phyloP scores from a whole-genome alignment of 2,329 filamentous ascomycete genomes.

The Neonectria sp. region DNA sequence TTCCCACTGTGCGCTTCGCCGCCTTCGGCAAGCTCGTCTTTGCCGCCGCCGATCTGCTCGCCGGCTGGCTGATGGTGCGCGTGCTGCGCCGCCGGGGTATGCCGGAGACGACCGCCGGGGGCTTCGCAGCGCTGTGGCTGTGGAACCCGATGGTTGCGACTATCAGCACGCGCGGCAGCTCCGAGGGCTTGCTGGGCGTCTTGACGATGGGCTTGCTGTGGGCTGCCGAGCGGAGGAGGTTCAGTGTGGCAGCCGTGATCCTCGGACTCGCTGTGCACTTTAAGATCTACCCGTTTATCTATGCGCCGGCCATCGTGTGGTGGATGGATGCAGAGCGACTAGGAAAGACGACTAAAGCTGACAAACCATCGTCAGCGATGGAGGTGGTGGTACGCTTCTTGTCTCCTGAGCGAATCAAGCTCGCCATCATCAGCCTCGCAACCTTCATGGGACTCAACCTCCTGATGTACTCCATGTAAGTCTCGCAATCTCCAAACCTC shows the following conservation, averaged over 20 bases:
- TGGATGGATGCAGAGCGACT: constrained; percentile 78
- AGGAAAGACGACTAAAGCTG: constrained; percentile 32
- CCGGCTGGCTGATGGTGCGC: constrained; percentile 80
- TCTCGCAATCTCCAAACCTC: constrained; percentile 27
- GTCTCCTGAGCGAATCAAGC: constrained; percentile 68
- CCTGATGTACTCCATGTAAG: constrained; percentile 83
- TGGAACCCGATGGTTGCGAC: constrained; percentile 98
- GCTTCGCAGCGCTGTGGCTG: constrained; percentile 90
- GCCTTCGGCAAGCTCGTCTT: constrained; percentile 92
- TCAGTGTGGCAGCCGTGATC: constrained; percentile 78
- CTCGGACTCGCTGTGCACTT: constrained; percentile 93
- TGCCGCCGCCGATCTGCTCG: constrained; percentile 84
- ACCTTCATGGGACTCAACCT: constrained; percentile 83
- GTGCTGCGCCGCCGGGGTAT: constrained; percentile 61
- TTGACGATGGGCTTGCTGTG: constrained; percentile 88
- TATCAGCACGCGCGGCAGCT: constrained; percentile 95
- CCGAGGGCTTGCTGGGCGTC: constrained; percentile 90
- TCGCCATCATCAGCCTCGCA: constrained; percentile 76
- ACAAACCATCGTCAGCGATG: constrained; percentile 37
- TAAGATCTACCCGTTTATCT: constrained; percentile 99
- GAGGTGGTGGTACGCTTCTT: constrained; percentile 59
- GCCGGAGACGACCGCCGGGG: constrained; percentile 71
- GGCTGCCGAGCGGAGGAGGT: constrained; percentile 78
- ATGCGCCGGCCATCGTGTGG: constrained; percentile 85
- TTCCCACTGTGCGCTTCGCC: constrained; percentile 83